phyloP scores from a whole-genome alignment of 2,329 filamentous ascomycete genomes.

The Alternaria gansuensis region DNA sequence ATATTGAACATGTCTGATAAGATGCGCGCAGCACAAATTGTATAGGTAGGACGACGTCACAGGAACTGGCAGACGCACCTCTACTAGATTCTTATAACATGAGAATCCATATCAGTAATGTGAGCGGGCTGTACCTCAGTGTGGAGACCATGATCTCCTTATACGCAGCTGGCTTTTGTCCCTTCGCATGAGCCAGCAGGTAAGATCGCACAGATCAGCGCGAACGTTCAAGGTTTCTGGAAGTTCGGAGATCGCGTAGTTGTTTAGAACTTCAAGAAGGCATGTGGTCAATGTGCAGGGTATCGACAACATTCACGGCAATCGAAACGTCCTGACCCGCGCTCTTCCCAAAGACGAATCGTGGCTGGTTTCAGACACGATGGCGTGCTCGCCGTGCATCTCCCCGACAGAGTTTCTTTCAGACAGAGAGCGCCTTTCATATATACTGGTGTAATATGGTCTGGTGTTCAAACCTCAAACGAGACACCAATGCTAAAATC shows the following conservation, averaged over 20 bases:
- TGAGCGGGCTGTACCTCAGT: conserved; percentile 27
- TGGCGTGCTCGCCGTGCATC: conserved; percentile 42
- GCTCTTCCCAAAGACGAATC: conserved; percentile 41
- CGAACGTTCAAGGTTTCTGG: conserved; percentile 39
- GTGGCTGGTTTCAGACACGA: conserved; percentile 46
- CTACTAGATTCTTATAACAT: conserved; percentile 17
- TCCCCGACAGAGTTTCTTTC: conserved; percentile 35
- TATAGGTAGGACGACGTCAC: conserved; percentile 28
- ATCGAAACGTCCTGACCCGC: conserved; percentile 31
- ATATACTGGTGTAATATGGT: conserved; percentile 45
- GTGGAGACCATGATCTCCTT: conserved; percentile 34
- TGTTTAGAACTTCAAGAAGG: conserved; percentile 40
- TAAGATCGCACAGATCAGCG: conserved; percentile 39
- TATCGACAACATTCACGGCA: conserved; percentile 28
- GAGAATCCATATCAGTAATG: conserved; percentile 31
- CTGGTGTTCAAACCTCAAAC: not conserved
- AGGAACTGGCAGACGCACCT: not conserved
- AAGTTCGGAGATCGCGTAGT: conserved; percentile 45
- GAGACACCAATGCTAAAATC: conserved; percentile 5
- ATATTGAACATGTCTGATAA: conserved; percentile 12
- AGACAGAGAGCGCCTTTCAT: conserved; percentile 48
- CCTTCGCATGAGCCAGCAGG: conserved; percentile 50
- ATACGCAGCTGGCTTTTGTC: conserved; percentile 41
- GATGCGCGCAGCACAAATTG: conserved; percentile 35
- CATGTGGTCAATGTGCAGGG: conserved; percentile 34